These are phyloP conservation scores for Phenoliferia sp. DNA, from an alignment of 1,284 basidiomycete species.

Conservation along the genomic window DNA sequence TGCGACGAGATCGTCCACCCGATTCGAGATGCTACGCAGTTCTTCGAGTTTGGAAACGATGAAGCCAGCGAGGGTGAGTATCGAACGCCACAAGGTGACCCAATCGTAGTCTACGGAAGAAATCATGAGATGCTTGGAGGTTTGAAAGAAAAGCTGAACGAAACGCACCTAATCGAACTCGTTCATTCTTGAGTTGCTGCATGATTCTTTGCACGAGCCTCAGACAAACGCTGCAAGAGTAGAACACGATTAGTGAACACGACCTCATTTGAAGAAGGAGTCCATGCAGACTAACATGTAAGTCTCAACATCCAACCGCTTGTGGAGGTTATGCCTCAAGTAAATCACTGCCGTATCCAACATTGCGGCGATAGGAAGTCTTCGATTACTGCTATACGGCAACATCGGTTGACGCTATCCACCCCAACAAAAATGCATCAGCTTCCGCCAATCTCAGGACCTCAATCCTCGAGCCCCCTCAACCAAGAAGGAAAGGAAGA, in stretches of 20 bases:
- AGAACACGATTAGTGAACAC: background rate
- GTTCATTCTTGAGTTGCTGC: constrained; percentile 31
- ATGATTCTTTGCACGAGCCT: constrained; percentile 21
- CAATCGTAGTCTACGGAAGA: constrained; percentile 28
- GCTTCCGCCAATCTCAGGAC: background rate
- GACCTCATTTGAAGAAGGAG: background rate
- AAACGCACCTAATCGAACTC: constrained; percentile 11
- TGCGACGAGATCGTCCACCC: constrained; percentile 28
- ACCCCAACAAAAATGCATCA: background rate
- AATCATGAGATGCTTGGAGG: background rate
- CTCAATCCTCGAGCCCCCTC: background rate
- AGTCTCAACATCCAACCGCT: constrained; percentile 32
- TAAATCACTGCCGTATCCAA: constrained; percentile 34
- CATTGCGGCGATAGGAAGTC: constrained; percentile 27
- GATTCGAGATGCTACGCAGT: constrained; percentile 7
- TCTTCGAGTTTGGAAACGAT: constrained; percentile 24
- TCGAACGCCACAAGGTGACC: constrained; percentile 31
- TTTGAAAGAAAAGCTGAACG: background rate
- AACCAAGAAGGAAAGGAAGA: background rate
- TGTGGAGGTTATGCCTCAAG: constrained; percentile 31
- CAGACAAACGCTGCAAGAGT: constrained; percentile 15
- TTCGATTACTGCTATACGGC: constrained; percentile 1
- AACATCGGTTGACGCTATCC: constrained; percentile 31
- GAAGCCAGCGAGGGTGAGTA: constrained; percentile 30
- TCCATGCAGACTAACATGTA: constrained; percentile 16